These are phyloP conservation scores for Colletotrichum orbiculare DNA, from an alignment of 2,329 filamentous ascomycete genomes.

Conservation along the genomic window DNA sequence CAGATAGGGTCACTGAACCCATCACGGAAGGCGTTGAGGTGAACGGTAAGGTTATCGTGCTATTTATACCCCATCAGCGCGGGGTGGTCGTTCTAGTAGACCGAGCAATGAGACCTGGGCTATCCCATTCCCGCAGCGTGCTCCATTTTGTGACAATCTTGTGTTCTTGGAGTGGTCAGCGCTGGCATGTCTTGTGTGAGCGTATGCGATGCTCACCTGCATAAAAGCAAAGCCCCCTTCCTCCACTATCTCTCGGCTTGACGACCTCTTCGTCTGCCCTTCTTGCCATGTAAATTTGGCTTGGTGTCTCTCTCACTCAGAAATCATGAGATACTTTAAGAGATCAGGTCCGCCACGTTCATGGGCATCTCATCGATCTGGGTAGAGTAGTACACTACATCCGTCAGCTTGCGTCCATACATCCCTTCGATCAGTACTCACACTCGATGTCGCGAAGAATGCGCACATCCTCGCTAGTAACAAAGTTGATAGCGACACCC, in stretches of 20 bases:
- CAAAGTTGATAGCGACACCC: constrained; percentile 99
- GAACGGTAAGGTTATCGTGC: too few species aligned
- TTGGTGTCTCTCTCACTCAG: background rate
- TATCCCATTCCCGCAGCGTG: too few species aligned
- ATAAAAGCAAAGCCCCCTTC: constrained; percentile 35
- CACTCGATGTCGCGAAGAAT: constrained; percentile 97
- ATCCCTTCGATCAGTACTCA: constrained; percentile 57
- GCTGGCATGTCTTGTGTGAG: background rate
- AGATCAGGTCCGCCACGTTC: constrained; percentile 79
- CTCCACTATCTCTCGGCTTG: constrained; percentile 32
- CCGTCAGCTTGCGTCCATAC: background rate
- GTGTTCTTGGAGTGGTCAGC: constrained; percentile 16
- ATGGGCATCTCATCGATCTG: constrained; percentile 99
- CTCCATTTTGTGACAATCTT: constrained; percentile 13
- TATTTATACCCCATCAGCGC: too few species aligned
- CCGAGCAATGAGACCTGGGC: constrained; percentile 22
- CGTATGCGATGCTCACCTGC: constrained; percentile 22
- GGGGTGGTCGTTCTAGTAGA: constrained; percentile 10
- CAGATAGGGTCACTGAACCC: too few species aligned
- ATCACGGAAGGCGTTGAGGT: too few species aligned
- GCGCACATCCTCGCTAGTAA: constrained; percentile 96
- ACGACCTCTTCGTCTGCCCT: constrained; percentile 22
- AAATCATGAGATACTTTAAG: constrained; percentile 47
- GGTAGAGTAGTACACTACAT: constrained; percentile 87
- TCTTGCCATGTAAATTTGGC: background rate